Base-by-base conservation (phyloP, 2,329 filamentous ascomycete genomes). In the Ceratocystiopsis sp. region DNA sequence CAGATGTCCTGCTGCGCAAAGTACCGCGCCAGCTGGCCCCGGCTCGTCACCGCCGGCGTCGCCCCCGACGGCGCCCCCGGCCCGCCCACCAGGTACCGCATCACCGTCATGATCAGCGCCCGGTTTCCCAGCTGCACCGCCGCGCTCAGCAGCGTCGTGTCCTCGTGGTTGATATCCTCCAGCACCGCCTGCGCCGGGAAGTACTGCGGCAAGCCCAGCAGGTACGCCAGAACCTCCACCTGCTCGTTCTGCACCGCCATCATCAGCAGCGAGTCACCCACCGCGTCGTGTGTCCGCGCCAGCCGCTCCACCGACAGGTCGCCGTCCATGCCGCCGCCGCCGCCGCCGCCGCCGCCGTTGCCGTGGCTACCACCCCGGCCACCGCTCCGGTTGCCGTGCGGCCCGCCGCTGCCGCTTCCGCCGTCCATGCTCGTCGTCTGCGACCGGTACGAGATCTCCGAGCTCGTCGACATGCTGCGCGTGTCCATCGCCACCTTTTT, bases 401-500 rank as follows among this genome's bases (percentile, higher is more conserved):
- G 25, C 19, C 19, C 19, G 25, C 25, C 67, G 21, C 78, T 68
- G 2, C 85, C 91, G 37, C 45, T 46, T 19, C 78, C 78, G 25
- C 25, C 25, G 25, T 21, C 19, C 17, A 91, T 68, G 16, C 86
- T 94, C 38, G 75, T 78, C 1, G 84, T 78, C 45, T 80, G 72
- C 2, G 89, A 96, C 45, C 79, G 73, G 46, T 84, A 84, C 0
- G 89, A 96, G 41, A 82, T 75, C 34, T 80, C 82, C 0, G 89
- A 96, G 36, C 80, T 81, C 50, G 79, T 86, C 8, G 89, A 95
- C 58, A 93, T 71, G 53, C 89, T 95, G 50, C 86, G 69, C 15
- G 81, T 81, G 55, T 94, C 85, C 82, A 95, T 82, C 0, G 85
- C 84, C 1, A 96, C 89, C 51, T 72, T 84, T 59, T 91, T 93